Percentiles rank a stretch among this genome's conserved stretches.
Conservation (phyloP, 2,329 filamentous ascomycete genomes). For the Paramyrothecium roridum region DNA sequence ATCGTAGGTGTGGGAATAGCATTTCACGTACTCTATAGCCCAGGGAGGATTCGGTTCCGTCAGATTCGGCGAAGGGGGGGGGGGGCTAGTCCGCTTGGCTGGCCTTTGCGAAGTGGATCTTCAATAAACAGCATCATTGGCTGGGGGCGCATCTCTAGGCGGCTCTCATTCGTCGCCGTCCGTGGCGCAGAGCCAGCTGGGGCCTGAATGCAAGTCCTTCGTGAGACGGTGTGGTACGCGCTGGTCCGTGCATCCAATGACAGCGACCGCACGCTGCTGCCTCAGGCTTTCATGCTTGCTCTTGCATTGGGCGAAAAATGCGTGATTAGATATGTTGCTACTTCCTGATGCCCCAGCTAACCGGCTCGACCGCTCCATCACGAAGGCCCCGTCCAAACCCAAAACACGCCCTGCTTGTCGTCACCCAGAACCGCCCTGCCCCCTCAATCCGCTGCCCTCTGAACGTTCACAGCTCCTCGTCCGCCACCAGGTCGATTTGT, state of each 20-base stretch:
- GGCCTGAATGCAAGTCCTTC: not conserved
- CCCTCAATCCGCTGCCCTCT: not conserved
- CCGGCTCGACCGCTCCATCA: constrained; percentile 12
- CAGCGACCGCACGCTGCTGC: constrained; percentile 8
- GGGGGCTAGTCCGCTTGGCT: too few species aligned
- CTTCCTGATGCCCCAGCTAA: constrained; percentile 18
- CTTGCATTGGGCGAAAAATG: constrained; percentile 16
- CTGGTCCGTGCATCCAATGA: constrained; percentile 11
- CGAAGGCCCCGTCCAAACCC: constrained; percentile 14
- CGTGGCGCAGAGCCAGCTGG: constrained; percentile 9
- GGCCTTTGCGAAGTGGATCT: too few species aligned
- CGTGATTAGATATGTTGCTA: constrained; percentile 21
- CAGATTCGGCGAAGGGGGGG: not conserved
- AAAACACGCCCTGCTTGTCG: constrained; percentile 3
- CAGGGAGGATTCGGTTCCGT: not conserved
- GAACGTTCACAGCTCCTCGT: not conserved
- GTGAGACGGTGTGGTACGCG: not conserved
- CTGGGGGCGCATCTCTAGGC: too few species aligned
- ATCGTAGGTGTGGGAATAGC: too few species aligned
- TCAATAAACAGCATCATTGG: too few species aligned
- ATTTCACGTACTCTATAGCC: too few species aligned
- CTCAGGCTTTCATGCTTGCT: constrained; percentile 16
- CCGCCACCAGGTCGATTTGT: not conserved
- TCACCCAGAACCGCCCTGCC: not conserved
- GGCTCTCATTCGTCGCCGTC: constrained; percentile 11